These are phyloP conservation scores for Diaporthe citrichinensis DNA, from an alignment of 2,329 filamentous ascomycete genomes.

Conservation along the genomic window DNA sequence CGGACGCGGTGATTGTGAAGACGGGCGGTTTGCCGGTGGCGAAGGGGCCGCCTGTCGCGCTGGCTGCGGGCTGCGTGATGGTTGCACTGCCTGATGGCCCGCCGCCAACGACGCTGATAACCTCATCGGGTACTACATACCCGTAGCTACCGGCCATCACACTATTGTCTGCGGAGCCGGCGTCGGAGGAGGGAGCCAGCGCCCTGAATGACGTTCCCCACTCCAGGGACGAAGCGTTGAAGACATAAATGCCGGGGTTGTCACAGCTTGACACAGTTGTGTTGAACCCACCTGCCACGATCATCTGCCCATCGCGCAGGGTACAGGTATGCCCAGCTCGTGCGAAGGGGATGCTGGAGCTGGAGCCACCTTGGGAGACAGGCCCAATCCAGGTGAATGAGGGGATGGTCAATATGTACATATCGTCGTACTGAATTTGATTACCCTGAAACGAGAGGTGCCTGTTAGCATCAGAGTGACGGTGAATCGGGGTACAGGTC, in stretches of 20 bases:
- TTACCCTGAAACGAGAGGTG: conserved; percentile 50
- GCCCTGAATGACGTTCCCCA: conserved; percentile 76
- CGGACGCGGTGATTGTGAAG: conserved; percentile 73
- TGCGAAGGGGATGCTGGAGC: conserved; percentile 67
- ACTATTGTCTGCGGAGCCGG: conserved; percentile 61
- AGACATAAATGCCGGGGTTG: conserved; percentile 78
- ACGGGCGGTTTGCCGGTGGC: conserved; percentile 78
- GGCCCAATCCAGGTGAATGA: conserved; percentile 82
- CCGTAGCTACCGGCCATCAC: conserved; percentile 72
- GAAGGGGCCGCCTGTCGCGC: conserved; percentile 77
- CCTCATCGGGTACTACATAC: conserved; percentile 74
- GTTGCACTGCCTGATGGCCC: conserved; percentile 64
- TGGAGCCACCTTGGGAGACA: conserved; percentile 59
- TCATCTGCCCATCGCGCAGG: conserved; percentile 78
- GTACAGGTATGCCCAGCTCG: conserved; percentile 79
- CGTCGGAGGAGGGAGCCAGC: conserved; percentile 62
- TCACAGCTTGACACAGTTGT: conserved; percentile 74
- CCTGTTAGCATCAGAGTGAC: conserved; percentile 11
- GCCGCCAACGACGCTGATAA: conserved; percentile 64
- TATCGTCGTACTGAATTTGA: conserved; percentile 75
- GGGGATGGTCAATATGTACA: conserved; percentile 82
- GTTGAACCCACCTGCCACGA: conserved; percentile 79
- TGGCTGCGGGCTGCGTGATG: conserved; percentile 73
- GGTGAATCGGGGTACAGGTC: neutral
- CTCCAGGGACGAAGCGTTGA: conserved; percentile 75